phyloP scores from a whole-genome alignment of 192 early-diverging fungal genomes.

The Coemansia sp. region DNA sequence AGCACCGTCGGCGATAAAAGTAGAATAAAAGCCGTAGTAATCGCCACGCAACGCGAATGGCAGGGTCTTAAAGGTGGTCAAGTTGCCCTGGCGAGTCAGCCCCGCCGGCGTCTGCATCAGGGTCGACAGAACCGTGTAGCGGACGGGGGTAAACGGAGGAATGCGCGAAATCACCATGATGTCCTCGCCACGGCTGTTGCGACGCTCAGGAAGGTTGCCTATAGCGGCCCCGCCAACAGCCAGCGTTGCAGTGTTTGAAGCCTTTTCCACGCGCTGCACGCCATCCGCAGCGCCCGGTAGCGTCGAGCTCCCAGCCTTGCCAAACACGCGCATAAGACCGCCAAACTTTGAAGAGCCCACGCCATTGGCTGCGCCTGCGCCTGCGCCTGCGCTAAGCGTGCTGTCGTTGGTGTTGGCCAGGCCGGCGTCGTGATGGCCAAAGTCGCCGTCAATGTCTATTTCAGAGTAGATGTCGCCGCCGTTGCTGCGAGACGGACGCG shows the following conservation, averaged over 20 bases:
- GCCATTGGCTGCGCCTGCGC: too few relatives aligned
- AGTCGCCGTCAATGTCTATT: neutral
- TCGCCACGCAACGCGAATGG: conserved; percentile 56
- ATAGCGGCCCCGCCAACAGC: conserved; percentile 48
- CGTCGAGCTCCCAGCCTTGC: neutral
- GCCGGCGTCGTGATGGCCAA: neutral
- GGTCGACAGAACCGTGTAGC: conserved; percentile 47
- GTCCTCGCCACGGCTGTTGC: conserved; percentile 55
- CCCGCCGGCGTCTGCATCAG: conserved; percentile 54
- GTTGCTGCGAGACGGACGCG: conserved; percentile 8
- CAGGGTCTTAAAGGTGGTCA: conserved; percentile 49
- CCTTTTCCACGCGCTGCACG: conserved; percentile 7
- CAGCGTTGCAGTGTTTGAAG: conserved; percentile 42
- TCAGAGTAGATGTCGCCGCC: neutral
- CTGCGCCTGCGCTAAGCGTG: neutral
- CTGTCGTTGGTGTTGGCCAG: neutral
- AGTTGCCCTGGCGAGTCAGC: conserved; percentile 44
- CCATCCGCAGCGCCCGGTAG: neutral
- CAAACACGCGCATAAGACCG: conserved; percentile 10
- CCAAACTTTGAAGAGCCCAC: neutral
- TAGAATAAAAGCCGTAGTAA: conserved; percentile 58
- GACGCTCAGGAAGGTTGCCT: conserved; percentile 49
- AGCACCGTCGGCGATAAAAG: conserved; percentile 55
- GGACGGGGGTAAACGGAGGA: conserved; percentile 54
- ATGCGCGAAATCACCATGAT: conserved; percentile 54